A percentile compares a stretch with the other conserved stretches of the same genome.
Evolutionary conservation across 306 rosid species (phyloP).

Genomic region (Geum urbanum): DNA sequence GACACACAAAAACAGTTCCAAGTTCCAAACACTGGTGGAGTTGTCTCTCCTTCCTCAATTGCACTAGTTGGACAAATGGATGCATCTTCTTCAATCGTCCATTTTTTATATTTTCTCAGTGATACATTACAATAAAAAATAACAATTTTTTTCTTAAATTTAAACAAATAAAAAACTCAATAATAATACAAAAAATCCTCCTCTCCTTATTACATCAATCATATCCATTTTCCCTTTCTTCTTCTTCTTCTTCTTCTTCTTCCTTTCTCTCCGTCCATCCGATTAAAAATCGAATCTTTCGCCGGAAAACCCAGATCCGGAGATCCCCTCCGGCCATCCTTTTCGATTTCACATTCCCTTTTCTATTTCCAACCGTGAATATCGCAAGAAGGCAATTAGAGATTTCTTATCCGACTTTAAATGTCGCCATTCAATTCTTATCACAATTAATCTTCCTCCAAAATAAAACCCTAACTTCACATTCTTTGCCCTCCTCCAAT

Average conservation of each 20-base stretch:
- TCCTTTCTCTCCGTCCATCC: slow-evolving; percentile 6
- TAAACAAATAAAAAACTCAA: background rate
- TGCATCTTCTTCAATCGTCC: background rate
- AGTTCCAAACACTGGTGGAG: background rate
- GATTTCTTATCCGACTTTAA: slow-evolving; percentile 4
- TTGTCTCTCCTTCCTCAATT: background rate
- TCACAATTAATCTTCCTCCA: no score
- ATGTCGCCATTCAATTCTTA: no score
- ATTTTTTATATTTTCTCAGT: background rate
- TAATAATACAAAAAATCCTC: slow-evolving; percentile 4
- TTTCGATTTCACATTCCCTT: slow-evolving; percentile 8
- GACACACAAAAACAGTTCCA: no score
- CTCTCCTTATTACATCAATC: slow-evolving; percentile 10
- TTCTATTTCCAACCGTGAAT: background rate
- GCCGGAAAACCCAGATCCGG: slow-evolving; percentile 46
- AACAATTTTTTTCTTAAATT: background rate
- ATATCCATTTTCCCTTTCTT: slow-evolving; percentile 30
- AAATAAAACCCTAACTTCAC: no score
- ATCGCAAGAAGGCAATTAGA: no score
- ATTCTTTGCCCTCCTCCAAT: no score
- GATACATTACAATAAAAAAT: background rate
- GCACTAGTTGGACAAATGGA: background rate
- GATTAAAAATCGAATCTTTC: background rate
- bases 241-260: background rate
- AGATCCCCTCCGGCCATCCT: slow-evolving; percentile 30